Evolutionary conservation across 768 basidiomycete genomes (phyloP).

Genomic region (Termitomyces bulborhizus): DNA sequence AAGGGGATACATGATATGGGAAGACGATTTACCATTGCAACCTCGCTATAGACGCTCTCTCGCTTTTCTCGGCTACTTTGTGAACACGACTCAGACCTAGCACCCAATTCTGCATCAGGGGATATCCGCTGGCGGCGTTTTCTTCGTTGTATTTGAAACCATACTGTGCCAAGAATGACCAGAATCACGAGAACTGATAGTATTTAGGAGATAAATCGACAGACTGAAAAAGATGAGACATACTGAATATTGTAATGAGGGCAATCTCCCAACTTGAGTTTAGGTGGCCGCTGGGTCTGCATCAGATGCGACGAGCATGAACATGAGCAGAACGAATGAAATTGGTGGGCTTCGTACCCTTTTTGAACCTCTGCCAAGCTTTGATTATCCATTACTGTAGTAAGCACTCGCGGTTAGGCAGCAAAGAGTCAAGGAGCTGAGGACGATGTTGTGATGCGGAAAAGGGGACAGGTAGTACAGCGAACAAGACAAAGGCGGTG

Average conservation of each 20-base stretch:
- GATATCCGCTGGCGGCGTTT: slow-evolving; percentile 7
- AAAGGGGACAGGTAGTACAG: not conserved
- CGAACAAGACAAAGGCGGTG: not conserved
- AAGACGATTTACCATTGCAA: slow-evolving; percentile 5
- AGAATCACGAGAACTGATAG: slow-evolving; percentile 20
- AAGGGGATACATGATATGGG: not conserved
- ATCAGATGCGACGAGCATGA: not conserved
- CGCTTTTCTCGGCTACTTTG: slow-evolving; percentile 6
- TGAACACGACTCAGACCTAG: not conserved
- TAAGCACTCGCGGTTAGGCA: not conserved
- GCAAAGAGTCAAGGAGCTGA: not conserved
- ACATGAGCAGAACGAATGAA: not conserved
- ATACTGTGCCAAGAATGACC: slow-evolving; percentile 17
- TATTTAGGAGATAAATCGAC: not conserved
- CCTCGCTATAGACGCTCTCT: not conserved
- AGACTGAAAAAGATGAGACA: slow-evolving; percentile 7
- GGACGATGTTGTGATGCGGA: too few species aligned
- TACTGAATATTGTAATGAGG: slow-evolving; percentile 27
- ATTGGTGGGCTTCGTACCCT: not conserved
- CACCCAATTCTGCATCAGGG: slow-evolving; percentile 4
- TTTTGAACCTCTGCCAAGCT: not conserved
- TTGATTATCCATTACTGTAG: not conserved
- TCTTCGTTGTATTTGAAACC: slow-evolving; percentile 23
- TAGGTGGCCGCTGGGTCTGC: slow-evolving; percentile 27
- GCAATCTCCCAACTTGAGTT: slow-evolving; percentile 32